Conservation (phyloP, 2,329 filamentous ascomycete genomes). For the Aspergillus alliaceus region DNA sequence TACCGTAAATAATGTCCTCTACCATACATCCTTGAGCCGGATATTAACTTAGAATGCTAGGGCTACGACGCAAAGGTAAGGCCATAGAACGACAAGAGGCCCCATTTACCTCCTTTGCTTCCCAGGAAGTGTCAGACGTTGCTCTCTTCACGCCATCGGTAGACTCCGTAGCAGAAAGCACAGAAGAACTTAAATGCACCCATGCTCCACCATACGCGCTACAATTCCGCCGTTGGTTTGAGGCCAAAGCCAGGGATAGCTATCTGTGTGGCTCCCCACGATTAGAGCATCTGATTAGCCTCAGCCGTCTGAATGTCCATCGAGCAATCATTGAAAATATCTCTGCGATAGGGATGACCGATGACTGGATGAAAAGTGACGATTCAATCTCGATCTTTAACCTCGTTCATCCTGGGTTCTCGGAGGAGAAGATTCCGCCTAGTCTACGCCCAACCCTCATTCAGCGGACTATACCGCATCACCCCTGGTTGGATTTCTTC, state of each 20-base stretch:
- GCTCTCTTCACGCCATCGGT: not conserved
- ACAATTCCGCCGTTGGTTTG: not conserved
- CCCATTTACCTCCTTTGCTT: not conserved
- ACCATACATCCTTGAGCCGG: no score
- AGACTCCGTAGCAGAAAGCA: not conserved
- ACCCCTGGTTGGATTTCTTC: constrained; percentile 39
- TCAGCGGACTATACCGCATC: constrained; percentile 39
- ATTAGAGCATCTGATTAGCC: constrained; percentile 26
- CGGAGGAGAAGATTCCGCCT: constrained; percentile 15
- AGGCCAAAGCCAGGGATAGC: not conserved
- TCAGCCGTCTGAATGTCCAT: constrained; percentile 38
- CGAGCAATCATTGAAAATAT: constrained; percentile 32
- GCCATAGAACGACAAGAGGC: not conserved
- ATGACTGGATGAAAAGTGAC: constrained; percentile 19
- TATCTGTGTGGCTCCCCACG: constrained; percentile 1
- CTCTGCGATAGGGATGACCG: constrained; percentile 25
- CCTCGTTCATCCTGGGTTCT: not conserved
- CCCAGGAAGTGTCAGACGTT: not conserved
- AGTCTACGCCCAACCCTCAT: constrained; percentile 38
- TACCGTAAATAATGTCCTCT: constrained; percentile 26
- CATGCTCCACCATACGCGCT: constrained; percentile 4
- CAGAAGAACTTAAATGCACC: not conserved
- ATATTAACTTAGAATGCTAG: not conserved
- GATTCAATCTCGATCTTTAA: constrained; percentile 28
- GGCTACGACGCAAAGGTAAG: not conserved